Conservation (phyloP, 768 basidiomycete species). For the Amanita jacksonii region DNA sequence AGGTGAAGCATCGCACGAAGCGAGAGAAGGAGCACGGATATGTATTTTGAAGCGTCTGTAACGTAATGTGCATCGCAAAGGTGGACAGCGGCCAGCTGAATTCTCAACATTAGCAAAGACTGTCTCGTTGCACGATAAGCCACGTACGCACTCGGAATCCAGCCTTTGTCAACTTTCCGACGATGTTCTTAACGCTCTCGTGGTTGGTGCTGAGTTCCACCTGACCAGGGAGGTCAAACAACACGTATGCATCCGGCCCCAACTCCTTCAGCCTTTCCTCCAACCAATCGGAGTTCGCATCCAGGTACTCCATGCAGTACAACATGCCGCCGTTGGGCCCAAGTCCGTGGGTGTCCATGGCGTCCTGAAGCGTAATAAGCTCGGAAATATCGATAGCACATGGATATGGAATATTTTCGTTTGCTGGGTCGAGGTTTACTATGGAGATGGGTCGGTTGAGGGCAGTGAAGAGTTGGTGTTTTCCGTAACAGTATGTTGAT, state of each 20-base stretch:
- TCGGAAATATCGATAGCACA: conserved; percentile 80
- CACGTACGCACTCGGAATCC: conserved; percentile 70
- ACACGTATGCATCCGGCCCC: conserved; percentile 69
- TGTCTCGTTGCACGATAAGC: neutral
- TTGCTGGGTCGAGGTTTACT: conserved; percentile 95
- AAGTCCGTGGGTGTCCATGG: conserved; percentile 73
- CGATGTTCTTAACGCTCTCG: conserved; percentile 74
- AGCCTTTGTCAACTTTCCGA: conserved; percentile 58
- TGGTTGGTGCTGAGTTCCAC: conserved; percentile 98
- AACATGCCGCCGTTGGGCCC: conserved; percentile 97
- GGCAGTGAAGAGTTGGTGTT: conserved; percentile 82
- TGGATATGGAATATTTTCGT: conserved; percentile 83
- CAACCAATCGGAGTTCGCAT: conserved; percentile 89
- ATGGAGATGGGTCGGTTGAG: conserved; percentile 79
- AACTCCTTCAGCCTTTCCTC: conserved; percentile 56
- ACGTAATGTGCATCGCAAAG: conserved; percentile 97
- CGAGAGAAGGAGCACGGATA: conserved; percentile 85
- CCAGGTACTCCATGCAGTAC: conserved; percentile 95
- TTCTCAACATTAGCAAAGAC: neutral
- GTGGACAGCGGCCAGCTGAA: conserved; percentile 88
- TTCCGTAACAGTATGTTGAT: conserved; percentile 83
- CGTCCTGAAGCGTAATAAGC: conserved; percentile 80
- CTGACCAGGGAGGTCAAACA: conserved; percentile 96
- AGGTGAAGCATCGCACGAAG: conserved; percentile 97
- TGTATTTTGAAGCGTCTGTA: conserved; percentile 91